Conservation (phyloP, 352 stramenopile genomes). For the Globisporangium canariense region DNA sequence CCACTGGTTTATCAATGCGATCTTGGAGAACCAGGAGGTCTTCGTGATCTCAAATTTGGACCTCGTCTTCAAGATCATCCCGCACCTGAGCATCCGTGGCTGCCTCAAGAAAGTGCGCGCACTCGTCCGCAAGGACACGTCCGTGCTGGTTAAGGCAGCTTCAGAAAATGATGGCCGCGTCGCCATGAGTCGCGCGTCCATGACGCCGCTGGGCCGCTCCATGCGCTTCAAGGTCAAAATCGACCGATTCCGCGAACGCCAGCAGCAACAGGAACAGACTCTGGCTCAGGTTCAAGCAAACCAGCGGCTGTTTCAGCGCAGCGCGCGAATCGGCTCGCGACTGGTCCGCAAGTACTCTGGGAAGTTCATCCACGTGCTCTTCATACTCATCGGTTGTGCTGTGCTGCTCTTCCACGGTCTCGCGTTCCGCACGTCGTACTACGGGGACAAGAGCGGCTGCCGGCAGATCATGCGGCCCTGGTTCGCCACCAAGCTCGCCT, state of each 20-base stretch:
- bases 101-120: conserved; percentile 19
- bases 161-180: background rate
- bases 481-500: conserved; percentile 29
- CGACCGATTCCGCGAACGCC: conserved; percentile 6
- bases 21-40: conserved; percentile 21
- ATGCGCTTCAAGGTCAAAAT: conserved; percentile 15
- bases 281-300: background rate
- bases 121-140: conserved; percentile 19
- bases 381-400: conserved; percentile 13
- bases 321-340: background rate
- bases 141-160: background rate
- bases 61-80: conserved; percentile 21
- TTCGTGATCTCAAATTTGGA: conserved; percentile 19
- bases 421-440: conserved; percentile 18
- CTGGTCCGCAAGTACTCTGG: conserved; percentile 24
- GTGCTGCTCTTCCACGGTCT: conserved; percentile 16
- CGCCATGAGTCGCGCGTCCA: background rate
- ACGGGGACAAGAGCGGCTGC: conserved; percentile 20
- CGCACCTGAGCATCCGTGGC: conserved; percentile 18
- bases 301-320: background rate
- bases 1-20: conserved; percentile 15
- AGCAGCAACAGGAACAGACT: background rate
- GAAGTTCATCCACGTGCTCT: conserved; percentile 23
- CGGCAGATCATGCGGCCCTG: conserved; percentile 26
- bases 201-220: background rate